Percentiles rank a stretch among this genome's conserved stretches.
These are phyloP conservation scores for Sporothrix schenckii DNA, from an alignment of 2,329 filamentous ascomycete species.

Conservation along the genomic window DNA sequence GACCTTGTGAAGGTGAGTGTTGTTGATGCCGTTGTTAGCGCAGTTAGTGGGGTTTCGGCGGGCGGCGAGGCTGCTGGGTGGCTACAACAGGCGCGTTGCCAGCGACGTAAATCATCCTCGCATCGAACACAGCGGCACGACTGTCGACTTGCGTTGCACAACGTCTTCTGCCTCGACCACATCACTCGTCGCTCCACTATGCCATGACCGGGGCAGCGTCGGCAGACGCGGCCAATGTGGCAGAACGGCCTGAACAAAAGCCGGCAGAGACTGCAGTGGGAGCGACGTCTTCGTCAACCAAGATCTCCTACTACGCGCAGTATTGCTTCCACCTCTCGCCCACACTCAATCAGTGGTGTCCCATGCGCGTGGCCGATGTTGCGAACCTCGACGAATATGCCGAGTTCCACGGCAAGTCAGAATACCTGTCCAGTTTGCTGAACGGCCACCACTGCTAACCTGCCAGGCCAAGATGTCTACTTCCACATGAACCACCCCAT, in stretches of 20 bases:
- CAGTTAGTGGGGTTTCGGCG: background rate
- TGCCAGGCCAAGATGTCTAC: slow-evolving; percentile 57
- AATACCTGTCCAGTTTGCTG: background rate
- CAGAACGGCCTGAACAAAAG: background rate
- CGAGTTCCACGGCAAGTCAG: slow-evolving; percentile 56
- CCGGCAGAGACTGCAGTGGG: background rate
- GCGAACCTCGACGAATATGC: slow-evolving; percentile 51
- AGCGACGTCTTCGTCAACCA: background rate
- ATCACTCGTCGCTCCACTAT: slow-evolving; percentile 40
- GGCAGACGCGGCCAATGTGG: slow-evolving; percentile 32
- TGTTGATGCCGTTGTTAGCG: background rate
- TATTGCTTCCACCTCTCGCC: slow-evolving; percentile 67
- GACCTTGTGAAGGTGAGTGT: background rate
- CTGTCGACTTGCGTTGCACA: background rate
- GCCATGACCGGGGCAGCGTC: slow-evolving; percentile 53
- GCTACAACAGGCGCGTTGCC: slow-evolving; percentile 4
- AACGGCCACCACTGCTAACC: background rate
- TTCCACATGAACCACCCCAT: slow-evolving; percentile 76
- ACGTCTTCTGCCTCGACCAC: background rate
- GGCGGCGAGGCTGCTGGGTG: background rate
- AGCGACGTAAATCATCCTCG: background rate
- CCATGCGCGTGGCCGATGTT: slow-evolving; percentile 57
- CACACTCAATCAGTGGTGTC: slow-evolving; percentile 63
- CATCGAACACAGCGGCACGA: background rate
- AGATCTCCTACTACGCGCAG: slow-evolving; percentile 54